A percentile compares a stretch with the other conserved stretches of the same genome.
These are phyloP conservation scores for Venturia effusa DNA, from an alignment of 2,329 filamentous ascomycete species.

Conservation along the genomic window DNA sequence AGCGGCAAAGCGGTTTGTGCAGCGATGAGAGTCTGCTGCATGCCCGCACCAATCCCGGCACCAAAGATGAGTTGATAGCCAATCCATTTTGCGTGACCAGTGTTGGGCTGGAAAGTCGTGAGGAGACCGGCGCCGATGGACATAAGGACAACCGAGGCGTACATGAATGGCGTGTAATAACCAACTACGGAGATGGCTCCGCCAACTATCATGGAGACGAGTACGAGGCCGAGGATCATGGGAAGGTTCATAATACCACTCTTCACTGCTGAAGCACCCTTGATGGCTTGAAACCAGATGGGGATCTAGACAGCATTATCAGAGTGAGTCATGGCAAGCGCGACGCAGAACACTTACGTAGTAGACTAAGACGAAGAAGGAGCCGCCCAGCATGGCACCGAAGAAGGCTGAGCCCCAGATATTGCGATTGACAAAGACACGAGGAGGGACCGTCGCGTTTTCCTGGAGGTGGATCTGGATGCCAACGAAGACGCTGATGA, in stretches of 20 bases:
- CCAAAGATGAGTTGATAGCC: conserved; percentile 27
- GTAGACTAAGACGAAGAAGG: conserved; percentile 35
- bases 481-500: conserved; percentile 30
- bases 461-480: conserved; percentile 34
- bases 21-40: conserved; percentile 37
- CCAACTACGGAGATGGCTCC: conserved; percentile 29
- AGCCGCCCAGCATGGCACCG: conserved; percentile 29
- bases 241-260: conserved; percentile 40
- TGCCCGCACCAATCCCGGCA: conserved; percentile 35
- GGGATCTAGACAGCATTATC: conserved; percentile 16
- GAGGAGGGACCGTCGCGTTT: conserved; percentile 35
- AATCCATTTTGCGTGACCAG: conserved; percentile 27
- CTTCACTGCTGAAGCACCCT: conserved; percentile 33
- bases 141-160: conserved; percentile 31
- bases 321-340: neutral
- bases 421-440: conserved; percentile 34
- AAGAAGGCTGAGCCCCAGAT: conserved; percentile 33
- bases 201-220: conserved; percentile 32
- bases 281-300: conserved; percentile 41
- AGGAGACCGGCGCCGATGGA: conserved; percentile 36
- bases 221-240: conserved; percentile 33
- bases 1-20: conserved; percentile 34
- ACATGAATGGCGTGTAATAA: conserved; percentile 41
- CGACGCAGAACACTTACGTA: conserved; percentile 17
- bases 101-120: conserved; percentile 30